Evolutionary conservation across 805 yeast genomes (phyloP), one percentile per base, ranked within the genome.

Genomic region (Schwanniomyces yamadae): DNA sequence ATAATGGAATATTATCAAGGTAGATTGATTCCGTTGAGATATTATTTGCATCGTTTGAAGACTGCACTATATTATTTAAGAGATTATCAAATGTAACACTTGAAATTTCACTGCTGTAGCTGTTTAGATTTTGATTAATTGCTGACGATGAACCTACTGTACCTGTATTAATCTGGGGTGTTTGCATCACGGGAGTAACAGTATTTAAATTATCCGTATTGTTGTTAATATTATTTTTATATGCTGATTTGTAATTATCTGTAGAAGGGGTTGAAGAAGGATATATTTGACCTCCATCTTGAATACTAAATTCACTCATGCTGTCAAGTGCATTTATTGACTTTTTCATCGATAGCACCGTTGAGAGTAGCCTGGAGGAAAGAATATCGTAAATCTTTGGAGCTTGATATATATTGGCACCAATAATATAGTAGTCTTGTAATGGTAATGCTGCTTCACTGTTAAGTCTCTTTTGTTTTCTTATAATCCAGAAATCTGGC

Each of bases 341-440:
- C 23, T 56, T 59, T 34, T 61, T 63, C 33, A 68, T 52, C 23
- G 61, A 54, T 16, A 61, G 41, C 20, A 62, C 66, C n/a, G 61
- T 55, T 17, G 67, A 59, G 40, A 63, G 45, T 22, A 88, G 59
- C 41, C 97, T 65, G 23, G 90, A 80, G 13, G 85, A 76, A 5
- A 91, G 66, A 2, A 90, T 74, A 24, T 84, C 80, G 51, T 80
- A 79, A 1, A 86, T 71, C 12, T 78, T 66, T 0, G 97, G 97
- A 0, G 96, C 83, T 78, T 86, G 91, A 61, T 89, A 93, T 2
- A 93, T 83, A 52, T 87, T 89, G 13, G 95, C 95, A 4, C 96
- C 96, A 26, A 89, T 79, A 31, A 91, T 82, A 57, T 86, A 91
- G 61, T 85, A 91, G 45, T 88, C 95, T 19, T 86, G 79, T 8